Evolutionary conservation across 805 yeast genomes (phyloP), one percentile per base, ranked within the genome.

Genomic region (Lipomyces mesembrius): DNA sequence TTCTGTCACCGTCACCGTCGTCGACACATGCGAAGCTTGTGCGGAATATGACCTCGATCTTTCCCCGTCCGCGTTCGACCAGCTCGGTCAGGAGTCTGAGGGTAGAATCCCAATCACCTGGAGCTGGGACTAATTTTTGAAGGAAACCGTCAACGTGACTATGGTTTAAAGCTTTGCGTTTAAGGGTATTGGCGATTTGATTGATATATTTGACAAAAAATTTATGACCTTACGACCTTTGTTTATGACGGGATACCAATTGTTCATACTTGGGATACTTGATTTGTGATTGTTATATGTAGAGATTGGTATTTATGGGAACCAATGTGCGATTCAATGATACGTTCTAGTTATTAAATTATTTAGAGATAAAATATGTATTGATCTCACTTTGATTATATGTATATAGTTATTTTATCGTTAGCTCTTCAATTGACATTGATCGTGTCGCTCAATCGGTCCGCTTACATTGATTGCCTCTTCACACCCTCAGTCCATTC

Each of bases 21-120:
- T 81, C 52, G 90, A 87, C 77, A 78, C 83, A 69, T 87, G 90
- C 77, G 83, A 79, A 62, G 88, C 85, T 29, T 87, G 90, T 74
- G 69, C 75, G 32, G 74, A 77, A 60, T 75, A 83, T 65, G 85
- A 82, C 72, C 82, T 87, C 66, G 90, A 87, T 72, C 80, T 87
- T 64, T 84, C 88, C n/a, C 89, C 89, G 8, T 74, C 84, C 64
- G 90, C 90, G 4, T 87, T 87, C 74, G 62, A 77, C 51, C 73
- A 78, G 69, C 77, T 87, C 67, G 89, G 88, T 17, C 84, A 82
- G 72, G 76, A 78, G 75, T 78, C 75, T 61, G 83, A 80, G 72
- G 90, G 90, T 56, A 82, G 87, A 68, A 81, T 87, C 69, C 77
- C 80, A 29, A 81, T 87, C 72, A 75, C 83, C 60, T 87, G 90